These are phyloP conservation scores for Suillus spraguei DNA, from an alignment of 768 basidiomycete genomes.

Conservation along the genomic window DNA sequence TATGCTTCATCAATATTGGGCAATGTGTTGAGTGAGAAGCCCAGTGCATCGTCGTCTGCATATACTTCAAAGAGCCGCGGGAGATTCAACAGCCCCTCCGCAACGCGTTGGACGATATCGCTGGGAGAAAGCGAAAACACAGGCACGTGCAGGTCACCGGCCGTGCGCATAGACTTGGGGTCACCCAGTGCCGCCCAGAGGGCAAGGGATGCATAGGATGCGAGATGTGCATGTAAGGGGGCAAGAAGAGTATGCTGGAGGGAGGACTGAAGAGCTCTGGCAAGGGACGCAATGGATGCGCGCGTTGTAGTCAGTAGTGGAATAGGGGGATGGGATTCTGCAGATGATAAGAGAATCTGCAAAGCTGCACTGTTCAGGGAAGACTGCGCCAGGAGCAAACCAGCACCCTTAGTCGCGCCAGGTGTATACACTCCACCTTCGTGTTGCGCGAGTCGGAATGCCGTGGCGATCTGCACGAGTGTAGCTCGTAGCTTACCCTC, in stretches of 20 bases:
- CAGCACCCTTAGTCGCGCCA: conserved; percentile 64
- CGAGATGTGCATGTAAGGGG: conserved; percentile 75
- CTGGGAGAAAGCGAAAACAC: conserved; percentile 93
- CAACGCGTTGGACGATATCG: conserved; percentile 83
- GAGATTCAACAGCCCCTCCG: conserved; percentile 93
- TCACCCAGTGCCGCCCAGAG: conserved; percentile 64
- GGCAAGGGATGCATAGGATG: conserved; percentile 65
- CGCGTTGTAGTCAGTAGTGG: conserved; percentile 56
- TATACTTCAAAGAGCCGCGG: conserved; percentile 94
- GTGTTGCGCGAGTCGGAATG: conserved; percentile 56
- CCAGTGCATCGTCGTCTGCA: conserved; percentile 87
- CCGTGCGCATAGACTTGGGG: conserved; percentile 42
- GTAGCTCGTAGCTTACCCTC: conserved; percentile 67
- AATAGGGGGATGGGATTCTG: conserved; percentile 36
- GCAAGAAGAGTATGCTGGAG: conserved; percentile 84
- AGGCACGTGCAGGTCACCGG: conserved; percentile 60
- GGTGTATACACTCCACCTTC: conserved; percentile 57
- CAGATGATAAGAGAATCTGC: conserved; percentile 55
- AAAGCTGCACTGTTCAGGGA: conserved; percentile 77
- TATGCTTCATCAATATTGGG: conserved; percentile 66
- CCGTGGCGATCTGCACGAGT: conserved; percentile 59
- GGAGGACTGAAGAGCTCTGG: conserved; percentile 72
- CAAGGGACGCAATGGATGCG: conserved; percentile 61
- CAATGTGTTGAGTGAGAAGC: conserved; percentile 84
- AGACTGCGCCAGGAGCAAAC: conserved; percentile 80